Conservation (phyloP, 2,329 filamentous ascomycete genomes). For the Aureobasidium sp. region DNA sequence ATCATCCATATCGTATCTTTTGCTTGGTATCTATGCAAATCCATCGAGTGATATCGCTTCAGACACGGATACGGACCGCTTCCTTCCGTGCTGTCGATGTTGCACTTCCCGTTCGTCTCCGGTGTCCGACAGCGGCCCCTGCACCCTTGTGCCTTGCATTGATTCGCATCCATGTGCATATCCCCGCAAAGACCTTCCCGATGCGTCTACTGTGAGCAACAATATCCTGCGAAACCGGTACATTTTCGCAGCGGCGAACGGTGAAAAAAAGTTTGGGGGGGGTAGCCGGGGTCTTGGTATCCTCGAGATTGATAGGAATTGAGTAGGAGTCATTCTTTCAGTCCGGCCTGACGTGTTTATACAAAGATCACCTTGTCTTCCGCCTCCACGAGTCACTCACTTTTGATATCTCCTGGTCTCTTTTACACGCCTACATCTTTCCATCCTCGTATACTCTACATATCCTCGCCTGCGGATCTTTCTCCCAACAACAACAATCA, state of each 20-base stretch:
- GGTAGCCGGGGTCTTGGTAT: background rate
- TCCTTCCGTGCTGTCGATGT: background rate
- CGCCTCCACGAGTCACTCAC: background rate
- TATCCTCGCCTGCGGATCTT: background rate
- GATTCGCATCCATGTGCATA: background rate
- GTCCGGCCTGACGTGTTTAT: background rate
- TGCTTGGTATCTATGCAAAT: background rate
- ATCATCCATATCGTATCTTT: slow-evolving; percentile 2
- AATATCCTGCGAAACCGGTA: background rate
- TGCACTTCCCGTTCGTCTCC: background rate
- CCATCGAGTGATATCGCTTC: background rate
- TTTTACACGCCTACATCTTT: too few species aligned
- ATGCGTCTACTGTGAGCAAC: background rate
- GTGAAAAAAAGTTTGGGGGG: background rate
- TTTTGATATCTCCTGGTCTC: background rate
- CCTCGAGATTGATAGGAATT: background rate
- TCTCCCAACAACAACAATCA: background rate
- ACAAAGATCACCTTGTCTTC: background rate
- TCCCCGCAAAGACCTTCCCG: background rate
- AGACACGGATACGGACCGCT: background rate
- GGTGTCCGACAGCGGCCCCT: background rate
- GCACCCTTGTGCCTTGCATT: background rate
- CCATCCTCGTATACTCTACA: too few species aligned
- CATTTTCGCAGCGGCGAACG: background rate
- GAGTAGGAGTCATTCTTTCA: background rate